phyloP scores from a whole-genome alignment of 2,329 filamentous ascomycete species.

The Sarocladium oryzae region DNA sequence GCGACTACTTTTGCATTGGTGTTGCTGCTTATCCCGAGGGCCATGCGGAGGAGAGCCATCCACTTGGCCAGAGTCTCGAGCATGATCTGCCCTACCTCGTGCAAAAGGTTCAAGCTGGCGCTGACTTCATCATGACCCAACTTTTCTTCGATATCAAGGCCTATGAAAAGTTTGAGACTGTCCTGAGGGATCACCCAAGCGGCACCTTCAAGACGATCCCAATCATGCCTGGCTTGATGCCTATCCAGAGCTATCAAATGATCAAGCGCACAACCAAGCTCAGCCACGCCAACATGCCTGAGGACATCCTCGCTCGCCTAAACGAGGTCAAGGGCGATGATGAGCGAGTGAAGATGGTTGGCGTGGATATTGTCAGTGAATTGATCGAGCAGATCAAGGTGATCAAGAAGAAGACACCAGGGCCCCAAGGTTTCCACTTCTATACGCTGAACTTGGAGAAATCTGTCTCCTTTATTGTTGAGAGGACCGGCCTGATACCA shows the following conservation, averaged over 20 bases:
- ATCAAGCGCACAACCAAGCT: conserved; percentile 90
- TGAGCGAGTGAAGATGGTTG: conserved; percentile 71
- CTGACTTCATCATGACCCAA: conserved; percentile 98
- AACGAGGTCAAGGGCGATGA: conserved; percentile 72
- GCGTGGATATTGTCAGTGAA: conserved; percentile 77
- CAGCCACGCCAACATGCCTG: conserved; percentile 79
- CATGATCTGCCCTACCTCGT: conserved; percentile 82
- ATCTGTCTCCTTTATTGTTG: conserved; percentile 86
- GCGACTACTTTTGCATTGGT: conserved; percentile 93
- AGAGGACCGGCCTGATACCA: conserved; percentile 78
- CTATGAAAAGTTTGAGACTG: conserved; percentile 73
- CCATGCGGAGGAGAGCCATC: conserved; percentile 85
- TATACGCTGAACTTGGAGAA: conserved; percentile 97
- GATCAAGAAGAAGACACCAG: conserved; percentile 48
- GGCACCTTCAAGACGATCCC: conserved; percentile 79
- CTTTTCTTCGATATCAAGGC: conserved; percentile 88
- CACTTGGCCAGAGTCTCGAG: conserved; percentile 60
- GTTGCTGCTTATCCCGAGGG: conserved; percentile 95
- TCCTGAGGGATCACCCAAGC: conserved; percentile 72
- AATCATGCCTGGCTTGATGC: conserved; percentile 94
- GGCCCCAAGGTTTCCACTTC: conserved; percentile 84
- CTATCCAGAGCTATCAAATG: conserved; percentile 95
- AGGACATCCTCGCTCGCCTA: conserved; percentile 60
- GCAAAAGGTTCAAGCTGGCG: conserved; percentile 85
- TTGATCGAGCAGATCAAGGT: conserved; percentile 72